A percentile compares a stretch with the other conserved stretches of the same genome.
These are phyloP conservation scores for Trypanosoma vivax DNA, from an alignment of 208 protist species.

Conservation along the genomic window DNA sequence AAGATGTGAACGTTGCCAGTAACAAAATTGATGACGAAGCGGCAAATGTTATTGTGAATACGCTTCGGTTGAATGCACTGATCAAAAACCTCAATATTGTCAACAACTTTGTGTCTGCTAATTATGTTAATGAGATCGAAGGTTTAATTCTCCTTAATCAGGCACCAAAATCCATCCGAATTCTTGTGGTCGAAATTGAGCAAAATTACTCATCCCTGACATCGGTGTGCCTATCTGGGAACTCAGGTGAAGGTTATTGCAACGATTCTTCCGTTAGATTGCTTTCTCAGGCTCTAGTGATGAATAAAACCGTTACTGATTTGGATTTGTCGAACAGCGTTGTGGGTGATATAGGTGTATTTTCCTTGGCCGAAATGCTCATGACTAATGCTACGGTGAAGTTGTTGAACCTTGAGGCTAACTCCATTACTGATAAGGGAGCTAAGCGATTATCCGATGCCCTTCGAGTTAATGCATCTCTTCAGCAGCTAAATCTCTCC, in stretches of 20 bases:
- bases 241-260: conserved; percentile 26
- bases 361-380: conserved; percentile 63
- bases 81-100: conserved; percentile 65
- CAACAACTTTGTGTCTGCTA: conserved; percentile 55
- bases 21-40: conserved; percentile 65
- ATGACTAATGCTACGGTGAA: conserved; percentile 45
- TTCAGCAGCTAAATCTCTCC: conserved; percentile 57
- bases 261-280: conserved; percentile 70
- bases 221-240: conserved; percentile 55
- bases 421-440: conserved; percentile 74
- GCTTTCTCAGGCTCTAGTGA: conserved; percentile 51
- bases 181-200: conserved; percentile 50
- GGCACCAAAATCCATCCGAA: conserved; percentile 50
- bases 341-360: conserved; percentile 66
- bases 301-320: conserved; percentile 47
- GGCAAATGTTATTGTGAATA: conserved; percentile 41
- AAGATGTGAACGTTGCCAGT: conserved; percentile 81
- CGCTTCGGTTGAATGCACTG: conserved; percentile 53
- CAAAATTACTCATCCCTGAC: conserved; percentile 34
- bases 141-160: conserved; percentile 69
- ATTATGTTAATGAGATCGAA: conserved; percentile 53
- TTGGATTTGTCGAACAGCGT: conserved; percentile 79
- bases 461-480: conserved; percentile 53
- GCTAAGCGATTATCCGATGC: conserved; percentile 52
- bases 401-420: conserved; percentile 48